A percentile compares a stretch with the other conserved stretches of the same genome.
Conservation (phyloP, 2,329 filamentous ascomycete species). For the Tolypocladium nubicola region DNA sequence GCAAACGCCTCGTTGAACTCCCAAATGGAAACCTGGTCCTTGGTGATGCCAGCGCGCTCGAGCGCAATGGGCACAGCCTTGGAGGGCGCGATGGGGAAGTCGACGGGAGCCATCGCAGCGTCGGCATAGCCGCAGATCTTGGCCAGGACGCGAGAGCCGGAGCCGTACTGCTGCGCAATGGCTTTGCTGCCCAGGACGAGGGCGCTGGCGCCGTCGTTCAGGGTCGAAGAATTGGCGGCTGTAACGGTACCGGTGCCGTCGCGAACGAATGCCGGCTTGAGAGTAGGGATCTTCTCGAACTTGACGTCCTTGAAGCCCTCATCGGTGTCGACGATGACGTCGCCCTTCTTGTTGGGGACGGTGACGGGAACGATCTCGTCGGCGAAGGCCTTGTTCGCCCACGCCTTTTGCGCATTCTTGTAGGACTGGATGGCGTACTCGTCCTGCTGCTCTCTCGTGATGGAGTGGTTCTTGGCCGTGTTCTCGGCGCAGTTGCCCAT, state of each 20-base stretch:
- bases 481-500: constrained; percentile 97
- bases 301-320: constrained; percentile 86
- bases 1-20: constrained; percentile 99
- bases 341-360: constrained; percentile 74
- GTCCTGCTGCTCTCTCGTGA: constrained; percentile 82
- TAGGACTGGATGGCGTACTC: constrained; percentile 84
- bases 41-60: constrained; percentile 77
- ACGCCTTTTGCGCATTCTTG: constrained; percentile 79
- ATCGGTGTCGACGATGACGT: constrained; percentile 67
- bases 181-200: constrained; percentile 75
- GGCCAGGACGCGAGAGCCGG: constrained; percentile 72
- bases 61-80: constrained; percentile 88
- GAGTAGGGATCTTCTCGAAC: constrained; percentile 69
- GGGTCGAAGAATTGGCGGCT: constrained; percentile 84
- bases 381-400: constrained; percentile 70
- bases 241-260: constrained; percentile 86
- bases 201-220: constrained; percentile 91
- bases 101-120: constrained; percentile 80
- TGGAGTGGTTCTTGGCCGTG: constrained; percentile 76
- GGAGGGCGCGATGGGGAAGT: constrained; percentile 88
- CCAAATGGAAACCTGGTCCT: constrained; percentile 88
- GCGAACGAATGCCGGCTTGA: constrained; percentile 85
- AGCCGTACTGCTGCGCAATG: constrained; percentile 69
- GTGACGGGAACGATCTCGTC: constrained; percentile 88
- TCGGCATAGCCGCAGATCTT: constrained; percentile 79